Conservation (phyloP, 139 green algal genomes). For the Chlorella sp. region DNA sequence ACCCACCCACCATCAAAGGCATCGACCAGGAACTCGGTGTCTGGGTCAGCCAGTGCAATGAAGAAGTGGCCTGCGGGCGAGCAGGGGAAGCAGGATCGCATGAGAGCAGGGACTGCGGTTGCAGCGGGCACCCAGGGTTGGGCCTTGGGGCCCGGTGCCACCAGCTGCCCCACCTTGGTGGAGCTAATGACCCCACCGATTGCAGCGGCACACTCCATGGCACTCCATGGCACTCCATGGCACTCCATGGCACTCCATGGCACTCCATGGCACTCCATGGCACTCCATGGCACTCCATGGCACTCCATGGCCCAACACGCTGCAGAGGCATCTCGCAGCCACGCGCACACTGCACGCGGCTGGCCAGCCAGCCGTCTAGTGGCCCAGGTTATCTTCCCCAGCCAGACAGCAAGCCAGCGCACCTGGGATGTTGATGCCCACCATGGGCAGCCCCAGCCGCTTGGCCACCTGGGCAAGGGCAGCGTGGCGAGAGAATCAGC, state of each 20-base stretch:
- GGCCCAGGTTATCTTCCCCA: background rate
- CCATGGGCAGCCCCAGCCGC: conserved; percentile 14
- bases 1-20: conserved; percentile 30
- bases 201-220: too few relatives aligned
- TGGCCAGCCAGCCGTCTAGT: too few relatives aligned
- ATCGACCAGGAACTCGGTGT: conserved; percentile 41
- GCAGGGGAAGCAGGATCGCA: background rate
- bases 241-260: too few relatives aligned
- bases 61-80: conserved; percentile 74
- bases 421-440: background rate
- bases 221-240: too few relatives aligned
- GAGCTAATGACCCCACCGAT: too few relatives aligned
- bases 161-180: too few relatives aligned
- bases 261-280: too few relatives aligned
- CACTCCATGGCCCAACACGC: too few relatives aligned
- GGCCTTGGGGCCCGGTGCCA: too few relatives aligned
- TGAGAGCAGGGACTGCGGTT: background rate
- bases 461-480: background rate
- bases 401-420: background rate
- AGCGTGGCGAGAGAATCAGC: background rate
- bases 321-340: too few relatives aligned
- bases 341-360: too few relatives aligned
- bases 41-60: conserved; percentile 35
- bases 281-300: too few relatives aligned
- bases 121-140: background rate